A percentile compares a stretch with the other conserved stretches of the same genome.
phyloP scores from a whole-genome alignment of 2,329 filamentous ascomycete species.

The Diaporthe ampelina region DNA sequence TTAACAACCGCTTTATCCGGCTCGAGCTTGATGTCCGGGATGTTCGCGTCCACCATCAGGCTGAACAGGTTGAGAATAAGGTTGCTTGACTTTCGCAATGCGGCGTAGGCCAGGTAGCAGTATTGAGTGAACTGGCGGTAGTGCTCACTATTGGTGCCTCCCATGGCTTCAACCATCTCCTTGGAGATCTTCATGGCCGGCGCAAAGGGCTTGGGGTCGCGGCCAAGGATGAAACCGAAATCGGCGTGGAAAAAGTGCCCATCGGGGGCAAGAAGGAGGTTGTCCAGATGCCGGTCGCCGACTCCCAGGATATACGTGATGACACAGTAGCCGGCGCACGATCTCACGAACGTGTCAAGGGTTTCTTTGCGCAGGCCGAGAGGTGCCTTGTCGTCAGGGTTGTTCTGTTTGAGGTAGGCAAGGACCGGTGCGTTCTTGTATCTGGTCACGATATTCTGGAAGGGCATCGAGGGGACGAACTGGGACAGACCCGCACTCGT shows the following conservation, averaged over 20 bases:
- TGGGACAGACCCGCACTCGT: constrained; percentile 92
- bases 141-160: constrained; percentile 82
- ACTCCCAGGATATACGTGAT: constrained; percentile 98
- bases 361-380: constrained; percentile 91
- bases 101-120: constrained; percentile 94
- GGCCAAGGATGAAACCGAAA: constrained; percentile 97
- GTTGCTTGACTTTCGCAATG: constrained; percentile 89
- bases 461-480: constrained; percentile 88
- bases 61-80: constrained; percentile 96
- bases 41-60: constrained; percentile 97
- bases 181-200: constrained; percentile 97
- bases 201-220: constrained; percentile 97
- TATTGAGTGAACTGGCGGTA: constrained; percentile 95
- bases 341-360: constrained; percentile 95
- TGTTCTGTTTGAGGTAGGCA: constrained; percentile 88
- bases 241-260: constrained; percentile 98
- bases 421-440: constrained; percentile 79
- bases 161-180: constrained; percentile 99
- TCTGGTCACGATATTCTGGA: constrained; percentile 86
- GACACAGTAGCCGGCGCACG: constrained; percentile 97
- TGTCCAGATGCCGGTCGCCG: constrained; percentile 95
- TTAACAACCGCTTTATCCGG: constrained; percentile 95
- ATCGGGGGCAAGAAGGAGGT: constrained; percentile 89
- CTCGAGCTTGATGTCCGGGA: constrained; percentile 93
- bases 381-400: constrained; percentile 85